A percentile compares a stretch with the other conserved stretches of the same genome.
phyloP scores from a whole-genome alignment of 2,329 filamentous ascomycete genomes.

The Claviceps pazoutovae region DNA sequence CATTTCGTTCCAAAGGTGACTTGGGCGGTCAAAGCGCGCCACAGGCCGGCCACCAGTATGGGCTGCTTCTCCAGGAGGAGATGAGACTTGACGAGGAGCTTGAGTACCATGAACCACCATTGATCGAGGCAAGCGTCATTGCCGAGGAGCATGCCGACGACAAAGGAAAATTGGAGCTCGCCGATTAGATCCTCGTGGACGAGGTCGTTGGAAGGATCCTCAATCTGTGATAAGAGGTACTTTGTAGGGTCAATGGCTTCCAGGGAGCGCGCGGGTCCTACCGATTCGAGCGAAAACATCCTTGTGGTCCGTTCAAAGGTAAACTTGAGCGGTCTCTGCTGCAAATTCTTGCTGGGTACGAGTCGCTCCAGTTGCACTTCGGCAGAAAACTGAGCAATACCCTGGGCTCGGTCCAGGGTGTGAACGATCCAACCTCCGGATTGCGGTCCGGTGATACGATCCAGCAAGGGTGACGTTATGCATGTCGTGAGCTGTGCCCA shows the following conservation, averaged over 20 bases:
- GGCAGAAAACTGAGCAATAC: constrained; percentile 23
- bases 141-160: constrained; percentile 42
- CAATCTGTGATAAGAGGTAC: constrained; percentile 29
- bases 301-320: constrained; percentile 29
- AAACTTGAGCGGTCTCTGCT: constrained; percentile 31
- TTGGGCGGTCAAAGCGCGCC: constrained; percentile 40
- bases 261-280: constrained; percentile 26
- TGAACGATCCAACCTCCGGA: constrained; percentile 36
- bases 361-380: constrained; percentile 27
- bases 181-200: constrained; percentile 35
- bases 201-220: constrained; percentile 12
- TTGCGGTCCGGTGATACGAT: constrained; percentile 30
- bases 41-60: constrained; percentile 29
- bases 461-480: constrained; percentile 31
- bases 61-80: constrained; percentile 29
- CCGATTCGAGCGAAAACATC: constrained; percentile 25
- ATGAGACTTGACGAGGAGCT: constrained; percentile 37
- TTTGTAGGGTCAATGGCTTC: constrained; percentile 34
- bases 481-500: constrained; percentile 39
- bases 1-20: constrained; percentile 37
- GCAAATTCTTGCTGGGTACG: constrained; percentile 20
- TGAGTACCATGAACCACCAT: constrained; percentile 43
- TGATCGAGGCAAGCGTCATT: constrained; percentile 48
- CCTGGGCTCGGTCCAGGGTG: constrained; percentile 37
- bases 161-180: constrained; percentile 46